Percentiles rank a stretch among this genome's conserved stretches.
Evolutionary conservation across 1,284 basidiomycete genomes (phyloP).

Genomic region (Ceratobasidium sp.): DNA sequence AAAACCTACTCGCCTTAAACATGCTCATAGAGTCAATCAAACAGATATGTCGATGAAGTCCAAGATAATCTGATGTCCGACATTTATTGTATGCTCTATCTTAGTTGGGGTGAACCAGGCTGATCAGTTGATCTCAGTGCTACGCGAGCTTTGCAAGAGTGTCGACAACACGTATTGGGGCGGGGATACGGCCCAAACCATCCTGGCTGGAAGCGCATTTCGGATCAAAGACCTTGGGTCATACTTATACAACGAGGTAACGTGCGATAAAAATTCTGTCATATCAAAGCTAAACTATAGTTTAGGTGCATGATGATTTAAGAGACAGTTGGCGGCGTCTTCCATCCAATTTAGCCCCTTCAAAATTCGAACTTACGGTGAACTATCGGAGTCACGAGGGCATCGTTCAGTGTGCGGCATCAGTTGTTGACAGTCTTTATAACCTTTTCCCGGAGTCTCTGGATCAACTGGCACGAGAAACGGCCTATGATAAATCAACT

Average conservation of each 20-base stretch:
- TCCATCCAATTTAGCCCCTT: slow-evolving; percentile 57
- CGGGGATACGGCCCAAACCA: slow-evolving; percentile 84
- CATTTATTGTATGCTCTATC: slow-evolving; percentile 6
- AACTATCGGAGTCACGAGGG: slow-evolving; percentile 50
- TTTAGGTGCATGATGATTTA: neutral
- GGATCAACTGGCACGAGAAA: slow-evolving; percentile 45
- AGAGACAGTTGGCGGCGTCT: neutral
- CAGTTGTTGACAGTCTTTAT: slow-evolving; percentile 41
- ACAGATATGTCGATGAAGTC: slow-evolving; percentile 41
- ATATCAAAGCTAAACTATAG: too few relatives aligned
- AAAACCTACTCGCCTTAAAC: neutral
- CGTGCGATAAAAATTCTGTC: too few relatives aligned
- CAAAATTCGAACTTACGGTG: slow-evolving; percentile 43
- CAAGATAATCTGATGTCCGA: slow-evolving; percentile 38
- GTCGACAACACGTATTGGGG: slow-evolving; percentile 80
- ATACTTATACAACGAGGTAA: slow-evolving; percentile 62
- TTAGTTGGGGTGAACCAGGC: neutral
- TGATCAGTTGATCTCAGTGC: slow-evolving; percentile 61
- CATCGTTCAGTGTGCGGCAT: slow-evolving; percentile 48
- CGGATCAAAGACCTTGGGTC: slow-evolving; percentile 79
- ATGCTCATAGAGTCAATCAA: neutral
- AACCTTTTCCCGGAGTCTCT: slow-evolving; percentile 45
- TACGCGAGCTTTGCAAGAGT: slow-evolving; percentile 72
- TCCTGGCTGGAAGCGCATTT: slow-evolving; percentile 78
- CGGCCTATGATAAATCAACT: neutral